These are phyloP conservation scores for Maudiozyma humilis DNA, from an alignment of 1,139 yeast genomes.

Conservation along the genomic window DNA sequence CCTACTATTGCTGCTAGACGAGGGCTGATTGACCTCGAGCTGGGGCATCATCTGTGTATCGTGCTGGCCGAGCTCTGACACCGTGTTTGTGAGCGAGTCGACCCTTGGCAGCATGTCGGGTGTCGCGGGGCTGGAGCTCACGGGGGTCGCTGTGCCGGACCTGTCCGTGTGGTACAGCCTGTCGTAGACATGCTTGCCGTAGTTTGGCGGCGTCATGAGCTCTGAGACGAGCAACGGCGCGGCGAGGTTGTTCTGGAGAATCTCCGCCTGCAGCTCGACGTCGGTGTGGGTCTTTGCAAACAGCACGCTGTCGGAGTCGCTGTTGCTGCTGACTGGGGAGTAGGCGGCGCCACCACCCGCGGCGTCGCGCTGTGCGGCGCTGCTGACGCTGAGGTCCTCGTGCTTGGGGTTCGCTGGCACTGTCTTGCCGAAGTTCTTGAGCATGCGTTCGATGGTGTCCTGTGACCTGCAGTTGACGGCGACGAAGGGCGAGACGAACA, in stretches of 20 bases:
- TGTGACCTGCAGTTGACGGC: constrained; percentile 49
- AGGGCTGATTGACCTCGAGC: background rate
- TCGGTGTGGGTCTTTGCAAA: constrained; percentile 32
- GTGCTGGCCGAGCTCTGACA: background rate
- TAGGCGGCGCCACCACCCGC: constrained; percentile 1
- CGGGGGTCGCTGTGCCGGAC: constrained; percentile 1
- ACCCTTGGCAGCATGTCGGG: background rate
- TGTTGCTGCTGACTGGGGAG: constrained; percentile 6
- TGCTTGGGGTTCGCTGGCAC: constrained; percentile 13
- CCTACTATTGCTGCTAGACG: background rate
- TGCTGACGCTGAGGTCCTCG: constrained; percentile 11
- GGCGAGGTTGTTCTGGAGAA: constrained; percentile 12
- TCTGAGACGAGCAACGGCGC: constrained; percentile 20
- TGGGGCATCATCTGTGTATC: background rate
- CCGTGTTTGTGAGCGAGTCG: constrained; percentile 1
- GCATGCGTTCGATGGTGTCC: constrained; percentile 19
- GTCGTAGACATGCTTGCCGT: constrained; percentile 79
- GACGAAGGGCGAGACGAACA: constrained; percentile 72
- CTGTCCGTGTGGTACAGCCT: constrained; percentile 42
- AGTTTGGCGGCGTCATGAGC: constrained; percentile 76
- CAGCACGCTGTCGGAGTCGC: constrained; percentile 26
- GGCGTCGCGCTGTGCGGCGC: constrained; percentile 6
- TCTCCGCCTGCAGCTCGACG: constrained; percentile 13
- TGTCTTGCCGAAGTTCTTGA: constrained; percentile 9
- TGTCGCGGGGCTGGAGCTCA: background rate